Evolutionary conservation across 2,329 filamentous ascomycete species (phyloP).

Genomic region (Fusarium heterosporum): DNA sequence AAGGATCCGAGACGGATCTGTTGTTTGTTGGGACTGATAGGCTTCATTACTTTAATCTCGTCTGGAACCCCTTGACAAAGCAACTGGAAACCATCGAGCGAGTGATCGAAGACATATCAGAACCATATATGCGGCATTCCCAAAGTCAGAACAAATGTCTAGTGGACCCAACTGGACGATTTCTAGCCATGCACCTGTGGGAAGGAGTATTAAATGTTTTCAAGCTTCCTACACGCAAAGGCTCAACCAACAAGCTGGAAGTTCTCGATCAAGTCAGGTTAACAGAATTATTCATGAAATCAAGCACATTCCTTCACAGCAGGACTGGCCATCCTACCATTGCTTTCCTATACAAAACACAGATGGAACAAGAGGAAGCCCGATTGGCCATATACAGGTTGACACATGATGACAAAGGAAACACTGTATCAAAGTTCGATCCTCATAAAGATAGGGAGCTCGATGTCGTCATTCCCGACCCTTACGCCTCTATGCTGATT

Average conservation of each 20-base stretch:
- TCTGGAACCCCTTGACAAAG: slow-evolving; percentile 75
- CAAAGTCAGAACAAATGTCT: slow-evolving; percentile 86
- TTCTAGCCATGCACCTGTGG: slow-evolving; percentile 69
- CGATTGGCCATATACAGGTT: slow-evolving; percentile 70
- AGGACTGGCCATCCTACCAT: slow-evolving; percentile 69
- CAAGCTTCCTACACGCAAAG: slow-evolving; percentile 62
- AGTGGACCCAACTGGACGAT: slow-evolving; percentile 80
- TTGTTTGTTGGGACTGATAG: slow-evolving; percentile 93
- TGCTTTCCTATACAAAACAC: slow-evolving; percentile 68
- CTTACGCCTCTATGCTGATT: slow-evolving; percentile 70
- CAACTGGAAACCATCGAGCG: slow-evolving; percentile 65
- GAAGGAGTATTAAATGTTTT: slow-evolving; percentile 69
- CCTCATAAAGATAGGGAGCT: slow-evolving; percentile 66
- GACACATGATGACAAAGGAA: slow-evolving; percentile 68
- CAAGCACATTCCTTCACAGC: slow-evolving; percentile 67
- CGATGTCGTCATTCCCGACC: slow-evolving; percentile 64
- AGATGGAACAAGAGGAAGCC: slow-evolving; percentile 64
- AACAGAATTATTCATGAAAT: slow-evolving; percentile 70
- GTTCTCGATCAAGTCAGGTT: slow-evolving; percentile 67
- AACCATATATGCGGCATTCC: slow-evolving; percentile 76
- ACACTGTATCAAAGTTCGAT: slow-evolving; percentile 66
- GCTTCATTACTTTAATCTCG: slow-evolving; percentile 89
- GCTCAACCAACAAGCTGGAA: slow-evolving; percentile 57
- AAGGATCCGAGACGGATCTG: slow-evolving; percentile 79
- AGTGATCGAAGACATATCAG: slow-evolving; percentile 64